Evolutionary conservation across 495 filamentous ascomycete genomes (phyloP), one percentile per base, ranked within the genome.

Genomic region (Penicillium robsamsonii): DNA sequence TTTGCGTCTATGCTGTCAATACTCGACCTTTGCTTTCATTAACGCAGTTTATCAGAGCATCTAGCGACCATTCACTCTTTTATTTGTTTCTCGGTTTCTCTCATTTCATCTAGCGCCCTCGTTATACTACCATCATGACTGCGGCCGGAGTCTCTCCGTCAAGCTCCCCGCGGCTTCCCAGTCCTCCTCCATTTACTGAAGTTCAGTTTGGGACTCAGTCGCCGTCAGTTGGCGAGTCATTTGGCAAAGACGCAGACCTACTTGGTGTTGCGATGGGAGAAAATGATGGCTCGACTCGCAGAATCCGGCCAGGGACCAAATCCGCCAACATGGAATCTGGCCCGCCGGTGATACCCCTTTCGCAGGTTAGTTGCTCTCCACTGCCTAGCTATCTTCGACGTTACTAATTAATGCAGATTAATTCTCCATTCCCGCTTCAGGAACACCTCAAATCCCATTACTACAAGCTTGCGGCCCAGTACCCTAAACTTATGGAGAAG

Each of bases 401-500:
- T 51, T 24, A 49, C 70, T 76, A 46, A 75, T 60, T 35, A 5
- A 53, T 31, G 42, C 66, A 92, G 84, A 87, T 98, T 67, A 92
- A 97, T 67, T 96, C 92, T 10, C 88, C 94, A 52, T 98, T 98
- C 67, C 94, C 96, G 70, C 86, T 97, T n/a, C 94, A 96, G 70
- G 94, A 98, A 76, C 95, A 98, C 68, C 84, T 98, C 46, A 92
- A 93, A n/a, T n/a, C n/a, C n/a, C n/a, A n/a, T n/a, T n/a, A n/a
- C n/a, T n/a, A n/a, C n/a, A n/a, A n/a, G n/a, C n/a, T n/a, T n/a
- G n/a, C n/a, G n/a, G n/a, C n/a, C n/a, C n/a, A n/a, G n/a, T n/a
- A n/a, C n/a, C n/a, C n/a, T n/a, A n/a, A n/a, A n/a, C n/a, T n/a
- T n/a, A n/a, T n/a, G n/a, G n/a, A n/a, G n/a, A n/a, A n/a, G n/a